A percentile compares a stretch with the other conserved stretches of the same genome.
Conservation (phyloP, 2,329 filamentous ascomycete genomes). For the Leptographium wingfieldii region DNA sequence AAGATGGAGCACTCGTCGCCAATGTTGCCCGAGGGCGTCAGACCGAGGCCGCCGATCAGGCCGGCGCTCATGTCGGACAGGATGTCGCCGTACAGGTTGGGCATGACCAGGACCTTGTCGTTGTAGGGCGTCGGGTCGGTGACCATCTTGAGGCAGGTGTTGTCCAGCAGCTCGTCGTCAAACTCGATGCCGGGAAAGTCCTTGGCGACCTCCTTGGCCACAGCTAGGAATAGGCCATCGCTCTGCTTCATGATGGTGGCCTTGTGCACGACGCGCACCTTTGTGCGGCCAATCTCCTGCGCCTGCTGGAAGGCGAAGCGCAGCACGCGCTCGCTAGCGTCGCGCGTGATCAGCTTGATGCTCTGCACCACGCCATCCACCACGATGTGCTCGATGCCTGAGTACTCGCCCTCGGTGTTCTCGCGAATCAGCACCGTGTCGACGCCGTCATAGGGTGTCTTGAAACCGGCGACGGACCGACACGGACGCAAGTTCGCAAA, state of each 20-base stretch:
- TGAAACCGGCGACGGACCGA: conserved; percentile 92
- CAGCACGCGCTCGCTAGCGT: conserved; percentile 88
- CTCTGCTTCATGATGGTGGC: conserved; percentile 99
- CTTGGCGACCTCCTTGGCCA: conserved; percentile 75
- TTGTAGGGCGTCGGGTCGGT: conserved; percentile 95
- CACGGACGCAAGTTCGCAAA: conserved; percentile 98
- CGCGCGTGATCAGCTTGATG: conserved; percentile 98
- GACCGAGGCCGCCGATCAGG: conserved; percentile 91
- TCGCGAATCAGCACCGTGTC: conserved; percentile 97
- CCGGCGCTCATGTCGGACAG: conserved; percentile 99
- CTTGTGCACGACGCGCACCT: conserved; percentile 98
- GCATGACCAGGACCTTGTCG: conserved; percentile 97
- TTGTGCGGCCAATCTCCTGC: conserved; percentile 80
- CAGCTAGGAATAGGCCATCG: conserved; percentile 93
- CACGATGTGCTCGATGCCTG: conserved; percentile 95
- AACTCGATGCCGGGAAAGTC: conserved; percentile 95
- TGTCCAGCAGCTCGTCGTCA: conserved; percentile 95
- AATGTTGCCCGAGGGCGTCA: conserved; percentile 97
- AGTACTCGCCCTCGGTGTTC: conserved; percentile 99
- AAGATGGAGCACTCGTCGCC: conserved; percentile 99
- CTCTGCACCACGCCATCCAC: conserved; percentile 96
- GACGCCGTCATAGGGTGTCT: conserved; percentile 95
- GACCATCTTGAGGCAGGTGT: conserved; percentile 98
- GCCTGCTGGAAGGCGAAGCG: conserved; percentile 98
- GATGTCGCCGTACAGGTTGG: conserved; percentile 99